A percentile compares a stretch with the other conserved stretches of the same genome.
Conservation (phyloP, 139 green algal species). For the Raphidocelis subcapitata region DNA sequence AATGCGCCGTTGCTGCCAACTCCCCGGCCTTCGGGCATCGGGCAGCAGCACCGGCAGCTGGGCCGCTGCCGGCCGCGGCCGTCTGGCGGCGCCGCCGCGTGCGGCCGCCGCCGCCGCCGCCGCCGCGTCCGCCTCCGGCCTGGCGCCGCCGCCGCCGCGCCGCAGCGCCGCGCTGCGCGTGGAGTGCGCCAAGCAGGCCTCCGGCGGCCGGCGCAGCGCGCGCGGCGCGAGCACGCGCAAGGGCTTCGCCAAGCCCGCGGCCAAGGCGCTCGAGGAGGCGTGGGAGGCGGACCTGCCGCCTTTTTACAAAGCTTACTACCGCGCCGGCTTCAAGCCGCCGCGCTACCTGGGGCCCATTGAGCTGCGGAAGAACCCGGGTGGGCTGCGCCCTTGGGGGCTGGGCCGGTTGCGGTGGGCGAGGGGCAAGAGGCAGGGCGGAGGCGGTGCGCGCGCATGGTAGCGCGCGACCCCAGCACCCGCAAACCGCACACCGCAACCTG, state of each 20-base stretch:
- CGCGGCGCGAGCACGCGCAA: neutral
- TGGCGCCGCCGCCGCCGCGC: too few species aligned
- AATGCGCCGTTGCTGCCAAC: too few species aligned
- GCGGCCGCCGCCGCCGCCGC: neutral
- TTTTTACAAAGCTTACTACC: conserved; percentile 30
- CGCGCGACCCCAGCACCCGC: too few species aligned
- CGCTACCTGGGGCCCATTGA: conserved; percentile 17
- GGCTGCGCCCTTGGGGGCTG: neutral
- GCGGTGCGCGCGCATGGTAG: too few species aligned
- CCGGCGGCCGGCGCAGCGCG: too few species aligned
- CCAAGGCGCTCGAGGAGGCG: neutral
- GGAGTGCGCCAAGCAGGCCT: neutral
- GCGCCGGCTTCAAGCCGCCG: conserved; percentile 26
- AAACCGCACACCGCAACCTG: too few species aligned
- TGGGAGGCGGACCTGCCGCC: conserved; percentile 15
- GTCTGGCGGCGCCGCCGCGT: neutral
- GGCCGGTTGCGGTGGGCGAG: neutral
- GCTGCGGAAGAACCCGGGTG: neutral
- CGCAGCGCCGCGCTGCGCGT: neutral
- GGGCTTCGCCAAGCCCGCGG: neutral
- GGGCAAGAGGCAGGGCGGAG: too few species aligned
- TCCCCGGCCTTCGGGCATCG: too few species aligned
- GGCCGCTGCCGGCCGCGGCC: too few species aligned
- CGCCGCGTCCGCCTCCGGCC: neutral
- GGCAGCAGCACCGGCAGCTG: too few species aligned